A percentile compares a stretch with the other conserved stretches of the same genome.
Conservation (phyloP, 1,139 yeast genomes). For the Pichia kudriavzevii region DNA sequence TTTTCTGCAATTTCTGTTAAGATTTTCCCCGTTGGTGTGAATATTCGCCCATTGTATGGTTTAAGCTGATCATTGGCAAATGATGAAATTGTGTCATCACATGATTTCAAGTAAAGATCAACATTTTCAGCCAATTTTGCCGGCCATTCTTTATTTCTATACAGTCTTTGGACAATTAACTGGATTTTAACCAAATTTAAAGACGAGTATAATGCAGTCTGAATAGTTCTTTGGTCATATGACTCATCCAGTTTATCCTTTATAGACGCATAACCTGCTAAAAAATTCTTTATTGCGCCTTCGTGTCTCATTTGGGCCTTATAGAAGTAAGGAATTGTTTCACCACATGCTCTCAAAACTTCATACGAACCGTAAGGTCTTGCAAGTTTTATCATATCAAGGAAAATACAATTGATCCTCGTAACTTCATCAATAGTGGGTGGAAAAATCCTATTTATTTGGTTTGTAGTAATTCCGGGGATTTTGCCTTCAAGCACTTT, state of each 20-base stretch:
- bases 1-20: constrained; percentile 73
- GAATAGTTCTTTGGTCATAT: constrained; percentile 55
- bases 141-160: constrained; percentile 35
- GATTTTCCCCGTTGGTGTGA: constrained; percentile 87
- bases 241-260: constrained; percentile 16
- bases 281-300: constrained; percentile 67
- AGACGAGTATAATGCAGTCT: constrained; percentile 62
- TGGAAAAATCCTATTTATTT: constrained; percentile 74
- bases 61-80: constrained; percentile 54
- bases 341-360: constrained; percentile 68
- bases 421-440: constrained; percentile 94
- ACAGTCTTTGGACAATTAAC: constrained; percentile 55
- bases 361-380: constrained; percentile 64
- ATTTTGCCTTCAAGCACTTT: constrained; percentile 52
- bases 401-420: constrained; percentile 74
- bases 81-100: constrained; percentile 67
- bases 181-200: constrained; percentile 65
- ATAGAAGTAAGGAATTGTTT: constrained; percentile 80
- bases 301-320: constrained; percentile 91
- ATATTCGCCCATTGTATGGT: constrained; percentile 56
- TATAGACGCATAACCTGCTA: constrained; percentile 33
- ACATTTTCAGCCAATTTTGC: constrained; percentile 26
- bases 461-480: constrained; percentile 44
- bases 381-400: constrained; percentile 67
- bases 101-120: constrained; percentile 42